phyloP scores from a whole-genome alignment of 257 asterid species.

The Nicotiana tabacum region DNA sequence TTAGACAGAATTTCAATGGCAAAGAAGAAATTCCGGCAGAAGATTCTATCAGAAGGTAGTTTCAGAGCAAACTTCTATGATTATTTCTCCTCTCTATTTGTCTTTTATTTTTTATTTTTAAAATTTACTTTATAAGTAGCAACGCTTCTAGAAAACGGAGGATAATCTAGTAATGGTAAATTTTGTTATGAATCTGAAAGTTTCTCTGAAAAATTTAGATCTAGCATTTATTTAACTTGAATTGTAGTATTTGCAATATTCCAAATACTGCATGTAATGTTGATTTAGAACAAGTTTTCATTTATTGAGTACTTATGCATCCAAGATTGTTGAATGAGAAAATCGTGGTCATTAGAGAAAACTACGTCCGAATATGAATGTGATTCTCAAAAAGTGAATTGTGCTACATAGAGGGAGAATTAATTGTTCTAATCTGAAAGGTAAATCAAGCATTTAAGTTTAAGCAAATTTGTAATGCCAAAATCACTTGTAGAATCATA shows the following conservation, averaged over 20 bases:
- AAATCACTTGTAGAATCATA: neutral
- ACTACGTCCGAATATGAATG: neutral
- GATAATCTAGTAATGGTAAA: neutral
- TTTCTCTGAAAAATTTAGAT: neutral
- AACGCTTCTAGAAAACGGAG: neutral
- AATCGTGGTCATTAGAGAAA: neutral
- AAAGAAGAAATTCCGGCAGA: conserved; percentile 38
- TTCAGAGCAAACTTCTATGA: conserved; percentile 18
- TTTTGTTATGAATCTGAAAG: neutral
- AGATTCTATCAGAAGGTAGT: conserved; percentile 52
- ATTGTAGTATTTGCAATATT: neutral
- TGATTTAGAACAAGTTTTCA: neutral
- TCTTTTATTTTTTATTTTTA: neutral
- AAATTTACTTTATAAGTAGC: neutral
- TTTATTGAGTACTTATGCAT: neutral
- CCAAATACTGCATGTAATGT: neutral
- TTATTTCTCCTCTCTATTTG: conserved; percentile 12
- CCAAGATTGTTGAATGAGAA: conserved; percentile 1
- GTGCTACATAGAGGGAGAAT: neutral
- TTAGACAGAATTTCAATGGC: conserved; percentile 46
- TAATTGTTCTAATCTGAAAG: neutral
- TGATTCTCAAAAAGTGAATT: neutral
- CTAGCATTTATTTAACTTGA: neutral
- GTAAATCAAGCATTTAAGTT: conserved; percentile 1
- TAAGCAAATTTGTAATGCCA: neutral